Evolutionary conservation across 148 eudicot genomes (phyloP).

Genomic region (Diospyros lotus): DNA sequence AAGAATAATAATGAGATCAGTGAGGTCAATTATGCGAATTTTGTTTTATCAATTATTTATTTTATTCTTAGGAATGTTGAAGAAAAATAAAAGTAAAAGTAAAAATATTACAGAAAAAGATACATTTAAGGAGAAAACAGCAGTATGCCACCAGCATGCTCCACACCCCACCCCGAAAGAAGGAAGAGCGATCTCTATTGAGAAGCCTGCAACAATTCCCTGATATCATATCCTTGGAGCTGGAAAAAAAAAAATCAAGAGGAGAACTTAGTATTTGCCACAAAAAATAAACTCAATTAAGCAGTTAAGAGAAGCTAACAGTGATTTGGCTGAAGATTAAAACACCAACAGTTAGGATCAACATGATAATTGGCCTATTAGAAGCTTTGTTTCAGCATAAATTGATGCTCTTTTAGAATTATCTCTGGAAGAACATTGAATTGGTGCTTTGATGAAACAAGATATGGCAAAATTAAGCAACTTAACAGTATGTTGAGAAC

Average conservation of each 20-base stretch:
- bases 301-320: neutral
- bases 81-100: neutral
- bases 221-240: slow-evolving; percentile 95
- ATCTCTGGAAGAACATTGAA: no score
- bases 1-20: no score
- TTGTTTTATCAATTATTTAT: no score
- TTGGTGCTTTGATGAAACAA: neutral
- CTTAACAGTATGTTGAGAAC: neutral
- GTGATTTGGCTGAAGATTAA: neutral
- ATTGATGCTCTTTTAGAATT: neutral
- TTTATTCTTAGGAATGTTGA: no score
- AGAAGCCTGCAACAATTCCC: slow-evolving; percentile 61
- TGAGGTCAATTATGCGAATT: no score
- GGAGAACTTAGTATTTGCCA: neutral
- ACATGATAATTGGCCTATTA: neutral
- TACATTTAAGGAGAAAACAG: neutral
- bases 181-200: slow-evolving; percentile 19
- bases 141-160: neutral
- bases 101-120: neutral
- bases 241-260: slow-evolving; percentile 20
- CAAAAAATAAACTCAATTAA: neutral
- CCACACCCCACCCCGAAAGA: neutral
- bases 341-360: neutral
- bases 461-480: neutral
- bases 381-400: neutral